Conservation (phyloP, 192 early-diverging fungal species). For the Entomortierella lignicola region DNA sequence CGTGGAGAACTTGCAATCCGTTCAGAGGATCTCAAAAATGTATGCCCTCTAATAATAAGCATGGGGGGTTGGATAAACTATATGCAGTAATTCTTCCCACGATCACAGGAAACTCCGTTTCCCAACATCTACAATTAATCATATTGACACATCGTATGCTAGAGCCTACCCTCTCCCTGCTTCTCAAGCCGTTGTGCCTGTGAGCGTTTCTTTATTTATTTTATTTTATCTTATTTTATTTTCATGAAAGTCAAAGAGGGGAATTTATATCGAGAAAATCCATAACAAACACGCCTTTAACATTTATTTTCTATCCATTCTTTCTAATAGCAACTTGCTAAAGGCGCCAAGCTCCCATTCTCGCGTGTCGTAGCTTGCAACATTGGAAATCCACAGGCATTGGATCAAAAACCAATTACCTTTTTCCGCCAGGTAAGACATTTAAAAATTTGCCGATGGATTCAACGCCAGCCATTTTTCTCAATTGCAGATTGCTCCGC, state of each 20-base stretch:
- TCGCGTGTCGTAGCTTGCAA: slow-evolving; percentile 56
- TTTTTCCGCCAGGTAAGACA: slow-evolving; percentile 91
- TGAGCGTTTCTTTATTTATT: background rate
- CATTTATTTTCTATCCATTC: background rate
- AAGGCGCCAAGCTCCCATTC: slow-evolving; percentile 42
- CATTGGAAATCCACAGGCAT: slow-evolving; percentile 59
- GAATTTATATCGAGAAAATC: too few species aligned
- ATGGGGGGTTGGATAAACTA: background rate
- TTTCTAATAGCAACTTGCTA: slow-evolving; percentile 50
- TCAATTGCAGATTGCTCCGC: slow-evolving; percentile 61
- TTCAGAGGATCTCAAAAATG: slow-evolving; percentile 82
- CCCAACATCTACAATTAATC: slow-evolving; percentile 1
- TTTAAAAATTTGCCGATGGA: background rate
- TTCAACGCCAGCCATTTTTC: background rate
- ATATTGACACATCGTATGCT: background rate
- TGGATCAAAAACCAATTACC: slow-evolving; percentile 83
- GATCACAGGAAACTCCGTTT: slow-evolving; percentile 12
- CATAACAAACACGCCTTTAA: too few species aligned
- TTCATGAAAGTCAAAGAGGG: too few species aligned
- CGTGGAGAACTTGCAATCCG: slow-evolving; percentile 95
- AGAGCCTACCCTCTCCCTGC: background rate
- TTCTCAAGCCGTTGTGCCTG: background rate
- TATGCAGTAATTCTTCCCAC: slow-evolving; percentile 20
- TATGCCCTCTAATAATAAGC: slow-evolving; percentile 23
- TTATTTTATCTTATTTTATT: too few species aligned